Evolutionary conservation across 805 yeast genomes (phyloP).

Genomic region (Monosporozyma aerobia): DNA sequence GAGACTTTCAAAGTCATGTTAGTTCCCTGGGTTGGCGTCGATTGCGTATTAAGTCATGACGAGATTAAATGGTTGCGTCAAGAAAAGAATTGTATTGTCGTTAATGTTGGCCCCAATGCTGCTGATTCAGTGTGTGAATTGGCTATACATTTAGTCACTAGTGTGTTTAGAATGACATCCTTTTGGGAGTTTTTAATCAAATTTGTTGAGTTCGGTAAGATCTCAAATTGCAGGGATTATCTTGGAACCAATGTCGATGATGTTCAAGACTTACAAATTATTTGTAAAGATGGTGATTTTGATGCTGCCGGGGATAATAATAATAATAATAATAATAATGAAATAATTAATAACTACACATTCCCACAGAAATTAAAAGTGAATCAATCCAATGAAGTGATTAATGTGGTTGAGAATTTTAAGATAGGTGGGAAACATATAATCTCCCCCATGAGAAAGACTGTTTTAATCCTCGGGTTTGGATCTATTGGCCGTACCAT

Average conservation of each 20-base stretch:
- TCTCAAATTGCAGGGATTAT: constrained; percentile 37
- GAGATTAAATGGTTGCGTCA: constrained; percentile 28
- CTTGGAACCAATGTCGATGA: constrained; percentile 25
- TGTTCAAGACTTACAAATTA: constrained; percentile 1
- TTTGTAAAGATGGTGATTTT: not conserved
- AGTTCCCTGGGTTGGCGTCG: constrained; percentile 55
- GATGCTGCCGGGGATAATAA: no score
- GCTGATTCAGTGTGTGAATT: constrained; percentile 67
- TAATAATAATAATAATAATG: not conserved
- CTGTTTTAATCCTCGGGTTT: constrained; percentile 60
- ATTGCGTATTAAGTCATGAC: constrained; percentile 38
- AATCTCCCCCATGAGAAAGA: constrained; percentile 47
- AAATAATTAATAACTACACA: constrained; percentile 11
- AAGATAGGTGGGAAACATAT: constrained; percentile 38
- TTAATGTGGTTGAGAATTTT: constrained; percentile 35
- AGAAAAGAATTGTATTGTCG: constrained; percentile 41
- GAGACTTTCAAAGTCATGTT: constrained; percentile 38
- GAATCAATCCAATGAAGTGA: not conserved
- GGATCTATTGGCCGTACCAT: constrained; percentile 66
- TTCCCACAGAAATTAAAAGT: constrained; percentile 2
- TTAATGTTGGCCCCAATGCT: constrained; percentile 53
- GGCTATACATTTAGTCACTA: constrained; percentile 49
- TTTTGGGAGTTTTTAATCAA: constrained; percentile 38
- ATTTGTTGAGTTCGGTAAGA: constrained; percentile 31
- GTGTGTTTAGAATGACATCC: constrained; percentile 50